Conservation (phyloP, 305 asterid species). For the Solanum hybrid region DNA sequence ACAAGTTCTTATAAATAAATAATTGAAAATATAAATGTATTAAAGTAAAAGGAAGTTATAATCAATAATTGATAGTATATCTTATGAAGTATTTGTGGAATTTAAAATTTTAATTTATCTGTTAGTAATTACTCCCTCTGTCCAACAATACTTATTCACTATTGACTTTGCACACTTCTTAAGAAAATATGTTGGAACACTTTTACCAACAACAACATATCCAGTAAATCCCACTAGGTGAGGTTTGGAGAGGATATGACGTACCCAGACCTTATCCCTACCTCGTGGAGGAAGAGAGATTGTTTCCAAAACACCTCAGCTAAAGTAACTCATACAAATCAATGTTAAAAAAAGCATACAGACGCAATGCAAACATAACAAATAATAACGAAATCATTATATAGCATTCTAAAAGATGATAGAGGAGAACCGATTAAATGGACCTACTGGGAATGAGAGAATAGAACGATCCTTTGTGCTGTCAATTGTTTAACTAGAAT, state of each 20-base stretch:
- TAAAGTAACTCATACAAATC: background rate
- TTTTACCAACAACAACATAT: background rate
- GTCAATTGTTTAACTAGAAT: slow-evolving; percentile 25
- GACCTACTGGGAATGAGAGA: slow-evolving; percentile 40
- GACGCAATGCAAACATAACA: background rate
- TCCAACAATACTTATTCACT: too few relatives aligned
- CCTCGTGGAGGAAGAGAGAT: background rate
- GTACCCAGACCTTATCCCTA: background rate
- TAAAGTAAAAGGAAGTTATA: too few relatives aligned
- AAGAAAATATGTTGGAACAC: background rate
- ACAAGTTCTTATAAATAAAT: too few relatives aligned
- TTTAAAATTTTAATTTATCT: too few relatives aligned
- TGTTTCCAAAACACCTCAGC: background rate
- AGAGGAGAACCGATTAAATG: background rate
- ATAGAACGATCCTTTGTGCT: slow-evolving; percentile 24
- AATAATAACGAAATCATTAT: background rate
- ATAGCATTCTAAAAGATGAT: background rate
- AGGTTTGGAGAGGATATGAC: background rate
- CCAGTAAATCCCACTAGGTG: background rate
- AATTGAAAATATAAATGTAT: too few relatives aligned
- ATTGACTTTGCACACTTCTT: too few relatives aligned
- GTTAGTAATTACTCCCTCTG: too few relatives aligned
- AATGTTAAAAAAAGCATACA: background rate
- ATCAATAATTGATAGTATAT: too few relatives aligned
- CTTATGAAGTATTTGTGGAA: too few relatives aligned